Evolutionary conservation across 805 yeast species (phyloP), one percentile per base, ranked within the genome.

Genomic region (Wilhelminamyces savonicus): DNA sequence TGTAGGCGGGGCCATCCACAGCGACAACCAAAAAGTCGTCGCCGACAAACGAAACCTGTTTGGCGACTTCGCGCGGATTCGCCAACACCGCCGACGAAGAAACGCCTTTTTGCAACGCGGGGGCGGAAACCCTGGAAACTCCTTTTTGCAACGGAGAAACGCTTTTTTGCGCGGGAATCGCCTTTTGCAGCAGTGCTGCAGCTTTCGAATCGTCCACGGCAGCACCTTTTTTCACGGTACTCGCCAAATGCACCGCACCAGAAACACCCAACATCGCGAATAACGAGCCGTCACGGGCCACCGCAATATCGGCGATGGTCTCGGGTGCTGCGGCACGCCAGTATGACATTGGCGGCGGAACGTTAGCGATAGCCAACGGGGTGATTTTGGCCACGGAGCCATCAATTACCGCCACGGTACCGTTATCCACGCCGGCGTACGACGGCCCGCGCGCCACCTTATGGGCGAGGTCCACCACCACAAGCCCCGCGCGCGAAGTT

Each of bases 341-440:
- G 48, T 70, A 80, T 15, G 84, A 71, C 50, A 85, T 76, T 24
- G 99, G 99, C 1, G 99, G 99, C 3, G 99, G 99, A 8, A 86
- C 90, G 50, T 79, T 86, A 2, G 95, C 95, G 18, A 78, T 50
- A 1, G 82, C 69, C 21, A 92, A 64, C 0, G 97, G 97, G 0
- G 98, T 90, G 14, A 87, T 58, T 41, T 76, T 74, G 10, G 80
- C 72, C 9, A 69, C 66, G 1, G 54, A 44, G 2, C 96, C 96
- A 59, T 92, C 97, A 21, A 81, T 65, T 0, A 90, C 96, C 13
- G 82, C 59, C 7, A 77, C 74, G 67, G 82, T 76, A 27, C 98
- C 97, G 16, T 71, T 48, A 51, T 86, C 96, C 32, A 66, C 48
- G 1, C 94, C 88, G 4, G 74, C 54, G 10, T 64, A 51, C 0